Evolutionary conservation across 2,329 filamentous ascomycete species (phyloP).

Genomic region (Dothistroma pini): DNA sequence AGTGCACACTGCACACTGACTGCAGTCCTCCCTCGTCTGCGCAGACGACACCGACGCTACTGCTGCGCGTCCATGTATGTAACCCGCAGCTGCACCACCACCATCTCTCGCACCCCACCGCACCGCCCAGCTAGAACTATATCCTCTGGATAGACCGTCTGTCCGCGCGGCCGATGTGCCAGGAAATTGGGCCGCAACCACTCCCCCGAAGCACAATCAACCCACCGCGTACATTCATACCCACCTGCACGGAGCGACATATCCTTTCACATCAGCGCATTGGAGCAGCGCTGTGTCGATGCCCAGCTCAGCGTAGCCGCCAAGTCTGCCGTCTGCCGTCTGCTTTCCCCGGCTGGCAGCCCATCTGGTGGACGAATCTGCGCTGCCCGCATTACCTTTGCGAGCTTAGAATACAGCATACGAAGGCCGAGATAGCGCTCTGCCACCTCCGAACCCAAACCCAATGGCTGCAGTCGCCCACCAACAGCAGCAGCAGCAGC

Average conservation of each 20-base stretch:
- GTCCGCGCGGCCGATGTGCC: too few relatives aligned
- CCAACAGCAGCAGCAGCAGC: slow-evolving; percentile 24
- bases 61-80: neutral
- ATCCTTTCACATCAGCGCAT: neutral
- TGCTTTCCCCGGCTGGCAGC: neutral
- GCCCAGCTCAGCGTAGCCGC: neutral
- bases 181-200: too few relatives aligned
- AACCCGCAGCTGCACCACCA: neutral
- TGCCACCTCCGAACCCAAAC: neutral
- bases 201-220: too few relatives aligned
- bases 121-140: too few relatives aligned
- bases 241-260: too few relatives aligned
- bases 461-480: slow-evolving; percentile 34
- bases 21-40: neutral
- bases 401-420: neutral
- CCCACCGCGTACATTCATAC: too few relatives aligned
- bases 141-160: too few relatives aligned
- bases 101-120: neutral
- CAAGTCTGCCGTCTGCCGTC: neutral
- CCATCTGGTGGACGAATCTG: neutral
- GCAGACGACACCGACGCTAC: neutral
- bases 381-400: neutral
- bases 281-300: neutral
- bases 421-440: slow-evolving; percentile 6
- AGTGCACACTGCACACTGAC: too few relatives aligned